Conservation (phyloP, 1,284 basidiomycete species). For the Lentinula novae-zelandiae region DNA sequence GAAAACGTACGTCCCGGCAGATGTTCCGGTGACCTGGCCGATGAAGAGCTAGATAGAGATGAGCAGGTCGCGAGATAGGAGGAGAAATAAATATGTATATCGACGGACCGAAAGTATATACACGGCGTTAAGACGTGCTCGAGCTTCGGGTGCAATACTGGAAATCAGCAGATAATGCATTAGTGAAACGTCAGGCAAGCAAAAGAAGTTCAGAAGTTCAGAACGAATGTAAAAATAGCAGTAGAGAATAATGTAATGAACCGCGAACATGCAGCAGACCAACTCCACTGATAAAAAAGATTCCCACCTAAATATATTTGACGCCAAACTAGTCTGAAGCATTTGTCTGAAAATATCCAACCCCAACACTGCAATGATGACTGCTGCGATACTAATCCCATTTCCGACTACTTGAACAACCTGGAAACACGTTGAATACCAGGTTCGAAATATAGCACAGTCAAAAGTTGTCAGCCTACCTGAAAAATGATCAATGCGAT, state of each 20-base stretch:
- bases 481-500: conserved; percentile 40
- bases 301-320: conserved; percentile 33
- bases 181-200: background rate
- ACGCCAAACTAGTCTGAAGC: conserved; percentile 34
- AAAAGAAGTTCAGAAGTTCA: background rate
- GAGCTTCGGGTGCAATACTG: conserved; percentile 23
- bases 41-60: conserved; percentile 33
- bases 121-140: conserved; percentile 41
- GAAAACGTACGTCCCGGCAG: conserved; percentile 59
- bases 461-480: background rate
- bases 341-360: conserved; percentile 42
- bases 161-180: background rate
- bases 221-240: background rate
- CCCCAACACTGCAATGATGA: conserved; percentile 37
- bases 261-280: background rate
- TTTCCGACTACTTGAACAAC: conserved; percentile 49
- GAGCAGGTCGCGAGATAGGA: no score
- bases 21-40: conserved; percentile 64
- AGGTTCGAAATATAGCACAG: no score
- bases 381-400: conserved; percentile 55
- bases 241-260: background rate
- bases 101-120: conserved; percentile 30
- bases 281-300: background rate
- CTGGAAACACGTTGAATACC: background rate
- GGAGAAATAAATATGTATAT: background rate